A percentile compares a stretch with the other conserved stretches of the same genome.
Conservation (phyloP, 2,329 filamentous ascomycete species). For the Hypomyces rosellus region DNA sequence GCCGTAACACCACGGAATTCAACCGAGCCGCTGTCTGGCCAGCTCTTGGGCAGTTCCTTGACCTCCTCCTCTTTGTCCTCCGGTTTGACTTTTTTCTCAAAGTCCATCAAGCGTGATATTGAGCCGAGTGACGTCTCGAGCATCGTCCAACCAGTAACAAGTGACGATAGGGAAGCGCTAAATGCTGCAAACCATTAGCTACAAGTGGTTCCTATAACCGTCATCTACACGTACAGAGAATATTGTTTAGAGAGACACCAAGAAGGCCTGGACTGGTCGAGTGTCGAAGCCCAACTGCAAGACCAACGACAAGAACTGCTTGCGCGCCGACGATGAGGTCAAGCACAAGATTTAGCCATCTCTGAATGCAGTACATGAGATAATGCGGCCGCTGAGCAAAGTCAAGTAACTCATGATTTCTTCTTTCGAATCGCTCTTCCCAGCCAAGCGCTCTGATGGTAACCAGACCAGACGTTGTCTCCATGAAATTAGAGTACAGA, state of each 20-base stretch:
- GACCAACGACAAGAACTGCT: conserved; percentile 37
- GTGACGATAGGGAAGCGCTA: conserved; percentile 8
- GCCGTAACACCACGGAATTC: not conserved
- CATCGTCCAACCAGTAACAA: conserved; percentile 13
- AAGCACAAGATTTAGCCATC: conserved; percentile 46
- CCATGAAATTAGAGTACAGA: conserved; percentile 32
- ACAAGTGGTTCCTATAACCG: too few species aligned
- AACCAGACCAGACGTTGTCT: conserved; percentile 37
- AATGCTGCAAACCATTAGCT: not conserved
- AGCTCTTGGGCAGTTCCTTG: not conserved
- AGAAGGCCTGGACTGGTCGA: conserved; percentile 5
- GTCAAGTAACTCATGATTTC: conserved; percentile 42
- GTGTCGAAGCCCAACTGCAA: conserved; percentile 26
- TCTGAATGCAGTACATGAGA: conserved; percentile 46
- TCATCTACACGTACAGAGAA: not conserved
- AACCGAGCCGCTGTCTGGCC: not conserved
- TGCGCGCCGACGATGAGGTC: conserved; percentile 40
- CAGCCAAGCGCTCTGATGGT: conserved; percentile 50
- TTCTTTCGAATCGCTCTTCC: conserved; percentile 35
- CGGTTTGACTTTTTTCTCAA: too few species aligned
- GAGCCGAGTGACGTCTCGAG: conserved; percentile 14
- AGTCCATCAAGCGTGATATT: conserved; percentile 3
- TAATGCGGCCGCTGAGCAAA: conserved; percentile 49
- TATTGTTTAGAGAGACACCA: conserved; percentile 12
- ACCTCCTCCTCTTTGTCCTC: too few species aligned